Base-by-base conservation (phyloP, 139 green algal genomes). In the Auxenochlorella pyrenoidosa region DNA sequence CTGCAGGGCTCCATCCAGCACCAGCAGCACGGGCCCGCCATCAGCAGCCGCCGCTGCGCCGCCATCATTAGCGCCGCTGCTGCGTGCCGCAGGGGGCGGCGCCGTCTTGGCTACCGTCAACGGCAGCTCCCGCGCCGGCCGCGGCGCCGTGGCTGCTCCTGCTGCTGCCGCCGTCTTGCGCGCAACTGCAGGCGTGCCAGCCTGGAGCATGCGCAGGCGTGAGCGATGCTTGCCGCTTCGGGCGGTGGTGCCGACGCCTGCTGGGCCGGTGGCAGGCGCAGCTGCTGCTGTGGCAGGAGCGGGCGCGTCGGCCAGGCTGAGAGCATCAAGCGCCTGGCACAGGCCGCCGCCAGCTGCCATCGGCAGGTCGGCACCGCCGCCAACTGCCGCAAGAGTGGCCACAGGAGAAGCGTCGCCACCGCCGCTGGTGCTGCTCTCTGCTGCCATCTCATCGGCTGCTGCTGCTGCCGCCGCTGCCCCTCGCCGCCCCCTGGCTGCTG, bases 1-100 rank as follows among this genome's bases (percentile, higher is more conserved):
- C 79, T 97, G 95, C 88, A 97, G 85, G 13, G 51, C 24, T 3
- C 51, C 66, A 71, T 94, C 90, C 58, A 96, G 89, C 34, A 95
- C 71, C 47, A 97, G 88, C 71, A 97, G 79, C 79, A 96, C 89
- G 16, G 91, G 88, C 2, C 59, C 44, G 32, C 82, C 36, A 26
- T 38, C 75, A 80, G 85, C 68, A 58, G 59, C 43, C 36, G 43
- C 68, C 21, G 51, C n/a, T 51, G 38, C 38, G 30, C 32, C 30
- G 47, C 86, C 32, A 22, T 47, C 28, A 22, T 65, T 75, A 10
- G 16, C 54, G 19, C 51, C 32, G 54, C 76, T 63, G 38, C 32
- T 28, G 19, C 86, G 40, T 3, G 54, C 41, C 0, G 40, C 41
- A 1, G 79, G 51, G 3, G 84, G 84, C 75, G 51, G 84, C 63